Evolutionary conservation across 2,329 filamentous ascomycete genomes (phyloP).

Genomic region (Akanthomyces muscarius): DNA sequence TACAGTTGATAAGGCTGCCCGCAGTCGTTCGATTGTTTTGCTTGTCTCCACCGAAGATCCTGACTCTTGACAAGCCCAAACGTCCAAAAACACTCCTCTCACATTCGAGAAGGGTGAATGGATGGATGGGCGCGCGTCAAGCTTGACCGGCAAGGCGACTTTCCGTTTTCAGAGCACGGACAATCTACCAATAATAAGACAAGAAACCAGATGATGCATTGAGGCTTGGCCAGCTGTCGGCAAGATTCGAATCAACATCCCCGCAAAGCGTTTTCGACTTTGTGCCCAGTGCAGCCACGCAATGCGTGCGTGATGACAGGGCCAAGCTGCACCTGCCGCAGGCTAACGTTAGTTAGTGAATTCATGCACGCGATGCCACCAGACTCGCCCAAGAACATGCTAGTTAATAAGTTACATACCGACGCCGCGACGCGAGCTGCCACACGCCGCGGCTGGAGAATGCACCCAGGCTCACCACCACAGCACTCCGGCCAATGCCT

Average conservation of each 20-base stretch:
- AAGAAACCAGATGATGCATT: not conserved
- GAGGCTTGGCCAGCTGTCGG: not conserved
- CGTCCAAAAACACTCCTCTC: not conserved
- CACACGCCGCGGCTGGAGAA: not conserved
- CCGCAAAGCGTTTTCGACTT: not conserved
- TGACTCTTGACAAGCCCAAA: not conserved
- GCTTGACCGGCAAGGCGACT: not conserved
- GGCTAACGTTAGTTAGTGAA: not conserved
- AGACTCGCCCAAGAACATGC: not conserved
- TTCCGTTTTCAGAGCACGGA: not conserved
- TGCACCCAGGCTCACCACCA: not conserved
- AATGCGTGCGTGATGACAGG: not conserved
- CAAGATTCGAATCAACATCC: not conserved
- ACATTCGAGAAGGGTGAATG: not conserved
- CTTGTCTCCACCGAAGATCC: constrained; percentile 2
- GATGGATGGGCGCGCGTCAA: not conserved
- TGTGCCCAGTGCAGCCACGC: not conserved
- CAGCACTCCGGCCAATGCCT: not conserved
- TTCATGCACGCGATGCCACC: not conserved
- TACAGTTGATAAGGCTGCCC: constrained; percentile 3
- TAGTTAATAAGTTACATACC: not conserved
- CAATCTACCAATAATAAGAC: not conserved
- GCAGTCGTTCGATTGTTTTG: constrained; percentile 8
- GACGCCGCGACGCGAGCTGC: not conserved
- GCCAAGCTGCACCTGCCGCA: not conserved